phyloP scores from a whole-genome alignment of 805 yeast species.

The Metahyphopichia silvanorum region DNA sequence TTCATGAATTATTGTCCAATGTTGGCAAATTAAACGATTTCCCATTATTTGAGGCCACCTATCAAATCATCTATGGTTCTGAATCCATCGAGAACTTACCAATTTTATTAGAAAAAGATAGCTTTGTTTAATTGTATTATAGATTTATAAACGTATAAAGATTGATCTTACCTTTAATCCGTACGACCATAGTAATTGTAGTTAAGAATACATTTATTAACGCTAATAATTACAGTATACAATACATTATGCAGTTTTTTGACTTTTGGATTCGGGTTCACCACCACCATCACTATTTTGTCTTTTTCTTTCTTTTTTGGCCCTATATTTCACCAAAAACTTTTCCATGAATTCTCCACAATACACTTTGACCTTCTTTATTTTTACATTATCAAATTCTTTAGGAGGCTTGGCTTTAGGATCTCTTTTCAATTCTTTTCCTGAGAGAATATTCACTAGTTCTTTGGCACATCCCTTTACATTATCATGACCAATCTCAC shows the following conservation, averaged over 20 bases:
- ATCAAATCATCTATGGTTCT: conserved; percentile 38
- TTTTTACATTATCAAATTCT: conserved; percentile 61
- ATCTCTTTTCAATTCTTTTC: conserved; percentile 61
- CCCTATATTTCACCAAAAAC: conserved; percentile 46
- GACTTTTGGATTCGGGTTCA: too few relatives aligned
- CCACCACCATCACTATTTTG: conserved; percentile 4
- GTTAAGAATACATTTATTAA: not conserved
- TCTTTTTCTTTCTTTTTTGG: conserved; percentile 27
- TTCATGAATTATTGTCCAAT: conserved; percentile 41
- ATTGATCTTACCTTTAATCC: not conserved
- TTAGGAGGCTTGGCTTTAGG: conserved; percentile 42
- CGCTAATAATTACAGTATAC: not conserved
- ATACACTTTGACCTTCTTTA: conserved; percentile 66
- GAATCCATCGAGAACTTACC: conserved; percentile 43
- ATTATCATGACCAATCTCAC: conserved; percentile 66
- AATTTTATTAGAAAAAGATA: conserved; percentile 27
- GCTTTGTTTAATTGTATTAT: conserved; percentile 2
- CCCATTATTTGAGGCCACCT: conserved; percentile 46
- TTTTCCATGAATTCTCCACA: conserved; percentile 65
- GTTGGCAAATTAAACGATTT: conserved; percentile 31
- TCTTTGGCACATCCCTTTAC: conserved; percentile 79
- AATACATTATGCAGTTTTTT: too few relatives aligned
- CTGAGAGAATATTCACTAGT: conserved; percentile 61
- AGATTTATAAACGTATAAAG: conserved; percentile 1
- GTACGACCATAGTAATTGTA: too few relatives aligned